Conservation (phyloP, 768 basidiomycete species). For the Phylloporus arenicola region DNA sequence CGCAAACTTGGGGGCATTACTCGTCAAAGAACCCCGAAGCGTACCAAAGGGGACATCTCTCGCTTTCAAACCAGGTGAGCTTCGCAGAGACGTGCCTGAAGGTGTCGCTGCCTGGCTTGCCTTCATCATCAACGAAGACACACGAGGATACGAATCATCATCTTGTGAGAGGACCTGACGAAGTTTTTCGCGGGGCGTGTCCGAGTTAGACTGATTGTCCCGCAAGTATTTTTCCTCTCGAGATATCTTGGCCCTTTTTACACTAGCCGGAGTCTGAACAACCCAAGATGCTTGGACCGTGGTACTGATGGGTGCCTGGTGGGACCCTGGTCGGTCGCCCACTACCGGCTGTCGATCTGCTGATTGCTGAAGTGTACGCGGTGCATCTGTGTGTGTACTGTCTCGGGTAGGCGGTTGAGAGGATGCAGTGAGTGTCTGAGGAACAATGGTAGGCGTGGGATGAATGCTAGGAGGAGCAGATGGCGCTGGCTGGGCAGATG, state of each 20-base stretch:
- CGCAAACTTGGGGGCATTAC: slow-evolving; percentile 20
- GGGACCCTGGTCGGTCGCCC: slow-evolving; percentile 10
- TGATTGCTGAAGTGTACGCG: slow-evolving; percentile 5
- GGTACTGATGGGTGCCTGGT: slow-evolving; percentile 13
- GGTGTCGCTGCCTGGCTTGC: slow-evolving; percentile 20
- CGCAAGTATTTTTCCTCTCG: slow-evolving; percentile 29
- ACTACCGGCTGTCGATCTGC: slow-evolving; percentile 8
- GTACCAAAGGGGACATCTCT: slow-evolving; percentile 17
- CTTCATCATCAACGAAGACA: slow-evolving; percentile 26
- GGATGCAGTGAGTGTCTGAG: slow-evolving; percentile 19
- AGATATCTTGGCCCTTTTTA: slow-evolving; percentile 15
- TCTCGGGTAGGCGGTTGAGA: slow-evolving; percentile 28
- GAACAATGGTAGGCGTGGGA: slow-evolving; percentile 16
- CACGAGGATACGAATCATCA: slow-evolving; percentile 18
- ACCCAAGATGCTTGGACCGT: slow-evolving; percentile 31
- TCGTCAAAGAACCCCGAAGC: slow-evolving; percentile 18
- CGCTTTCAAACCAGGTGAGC: slow-evolving; percentile 12
- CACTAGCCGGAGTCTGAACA: slow-evolving; percentile 26
- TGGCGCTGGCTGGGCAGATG: slow-evolving; percentile 14
- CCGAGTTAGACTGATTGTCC: slow-evolving; percentile 13
- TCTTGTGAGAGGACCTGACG: slow-evolving; percentile 32
- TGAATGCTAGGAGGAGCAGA: slow-evolving; percentile 16
- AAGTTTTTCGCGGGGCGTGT: slow-evolving; percentile 24
- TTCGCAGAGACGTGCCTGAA: slow-evolving; percentile 22
- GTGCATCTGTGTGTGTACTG: slow-evolving; percentile 7